These are phyloP conservation scores for Blastomyces gilchristii DNA, from an alignment of 2,329 filamentous ascomycete genomes.

Conservation along the genomic window DNA sequence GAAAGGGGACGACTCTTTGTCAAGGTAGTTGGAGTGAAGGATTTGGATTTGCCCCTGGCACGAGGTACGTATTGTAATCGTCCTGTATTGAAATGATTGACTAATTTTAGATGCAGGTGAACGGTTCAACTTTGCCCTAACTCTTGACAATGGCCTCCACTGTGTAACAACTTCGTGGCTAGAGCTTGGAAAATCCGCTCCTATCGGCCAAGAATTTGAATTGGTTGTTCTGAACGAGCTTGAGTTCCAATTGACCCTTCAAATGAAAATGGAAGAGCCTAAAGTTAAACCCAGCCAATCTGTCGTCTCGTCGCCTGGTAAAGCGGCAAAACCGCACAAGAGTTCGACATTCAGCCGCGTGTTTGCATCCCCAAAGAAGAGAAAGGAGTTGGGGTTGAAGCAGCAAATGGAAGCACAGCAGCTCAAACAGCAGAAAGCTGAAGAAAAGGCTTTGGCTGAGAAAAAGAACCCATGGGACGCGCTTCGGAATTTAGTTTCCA, in stretches of 20 bases:
- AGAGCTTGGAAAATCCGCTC: slow-evolving; percentile 80
- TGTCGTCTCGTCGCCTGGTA: slow-evolving; percentile 46
- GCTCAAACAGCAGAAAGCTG: slow-evolving; percentile 55
- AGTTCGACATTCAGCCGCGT: slow-evolving; percentile 83
- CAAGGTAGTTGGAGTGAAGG: slow-evolving; percentile 97
- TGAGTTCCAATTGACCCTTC: slow-evolving; percentile 96
- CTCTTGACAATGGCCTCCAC: slow-evolving; percentile 94
- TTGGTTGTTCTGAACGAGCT: slow-evolving; percentile 93
- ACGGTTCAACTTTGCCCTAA: slow-evolving; percentile 87
- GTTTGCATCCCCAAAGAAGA: slow-evolving; percentile 90
- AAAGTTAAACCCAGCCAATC: slow-evolving; percentile 44
- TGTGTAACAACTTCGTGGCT: slow-evolving; percentile 96
- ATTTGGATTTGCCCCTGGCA: slow-evolving; percentile 81
- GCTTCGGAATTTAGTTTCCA: slow-evolving; percentile 72
- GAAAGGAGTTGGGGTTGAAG: slow-evolving; percentile 81
- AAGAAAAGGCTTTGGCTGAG: slow-evolving; percentile 49
- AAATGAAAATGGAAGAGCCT: slow-evolving; percentile 84
- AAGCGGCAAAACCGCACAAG: slow-evolving; percentile 57
- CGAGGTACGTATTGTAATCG: slow-evolving; percentile 55
- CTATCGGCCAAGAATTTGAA: slow-evolving; percentile 97
- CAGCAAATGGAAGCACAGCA: slow-evolving; percentile 73
- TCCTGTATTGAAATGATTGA: neutral
- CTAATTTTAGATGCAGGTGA: slow-evolving; percentile 51
- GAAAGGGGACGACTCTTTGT: slow-evolving; percentile 90
- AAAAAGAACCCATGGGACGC: slow-evolving; percentile 60